Evolutionary conservation across 2,329 filamentous ascomycete genomes (phyloP).

Genomic region (Colletotrichum sp.): DNA sequence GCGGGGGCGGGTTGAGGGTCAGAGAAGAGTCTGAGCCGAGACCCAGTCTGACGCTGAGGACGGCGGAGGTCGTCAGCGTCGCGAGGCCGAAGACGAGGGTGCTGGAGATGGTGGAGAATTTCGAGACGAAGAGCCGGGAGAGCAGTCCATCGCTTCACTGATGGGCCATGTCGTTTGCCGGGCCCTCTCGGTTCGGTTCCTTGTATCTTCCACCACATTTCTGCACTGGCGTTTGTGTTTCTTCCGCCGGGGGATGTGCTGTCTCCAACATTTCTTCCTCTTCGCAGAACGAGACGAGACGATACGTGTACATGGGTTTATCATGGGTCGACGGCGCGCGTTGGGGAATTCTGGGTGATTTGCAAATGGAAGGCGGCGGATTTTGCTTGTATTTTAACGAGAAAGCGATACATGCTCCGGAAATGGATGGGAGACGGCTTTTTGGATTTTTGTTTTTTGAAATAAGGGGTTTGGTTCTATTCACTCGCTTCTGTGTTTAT

Average conservation of each 20-base stretch:
- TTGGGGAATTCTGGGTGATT: not conserved
- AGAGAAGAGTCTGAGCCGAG: slow-evolving; percentile 28
- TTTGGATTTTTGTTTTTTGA: not conserved
- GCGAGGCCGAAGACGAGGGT: slow-evolving; percentile 51
- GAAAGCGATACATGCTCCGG: not conserved
- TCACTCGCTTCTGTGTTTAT: not conserved
- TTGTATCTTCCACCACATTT: not conserved
- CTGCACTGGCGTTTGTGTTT: not conserved
- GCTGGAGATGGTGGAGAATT: slow-evolving; percentile 59
- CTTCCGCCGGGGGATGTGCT: not conserved
- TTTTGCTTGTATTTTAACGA: not conserved
- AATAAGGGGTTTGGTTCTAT: not conserved
- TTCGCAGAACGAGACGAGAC: not conserved
- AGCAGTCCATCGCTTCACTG: slow-evolving; percentile 35
- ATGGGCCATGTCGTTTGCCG: not conserved
- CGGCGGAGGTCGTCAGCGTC: slow-evolving; percentile 52
- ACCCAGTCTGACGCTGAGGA: slow-evolving; percentile 41
- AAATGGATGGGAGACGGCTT: not conserved
- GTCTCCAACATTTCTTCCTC: not conserved
- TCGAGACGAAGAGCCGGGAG: slow-evolving; percentile 52
- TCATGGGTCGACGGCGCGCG: not conserved
- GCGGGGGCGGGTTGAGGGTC: not conserved
- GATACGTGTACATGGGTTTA: not conserved
- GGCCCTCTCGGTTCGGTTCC: no score
- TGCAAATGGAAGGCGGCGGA: not conserved